Conservation (phyloP, 2,329 filamentous ascomycete species). For the Verticillium nubilum region DNA sequence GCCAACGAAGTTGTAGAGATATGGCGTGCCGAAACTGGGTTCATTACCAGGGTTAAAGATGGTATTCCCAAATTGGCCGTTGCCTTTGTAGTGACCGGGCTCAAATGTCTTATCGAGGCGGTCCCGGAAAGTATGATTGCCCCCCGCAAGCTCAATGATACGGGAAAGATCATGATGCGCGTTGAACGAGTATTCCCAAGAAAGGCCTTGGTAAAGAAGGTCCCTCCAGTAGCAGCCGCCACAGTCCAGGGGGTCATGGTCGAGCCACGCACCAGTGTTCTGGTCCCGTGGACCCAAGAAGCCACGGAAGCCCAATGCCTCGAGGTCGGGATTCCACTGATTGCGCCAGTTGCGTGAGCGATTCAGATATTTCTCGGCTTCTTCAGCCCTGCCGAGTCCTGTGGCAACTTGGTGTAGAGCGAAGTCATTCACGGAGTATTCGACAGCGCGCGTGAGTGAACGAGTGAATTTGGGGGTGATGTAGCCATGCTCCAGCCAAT, state of each 20-base stretch:
- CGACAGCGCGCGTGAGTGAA: slow-evolving; percentile 59
- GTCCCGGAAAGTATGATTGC: slow-evolving; percentile 45
- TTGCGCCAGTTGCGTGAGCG: slow-evolving; percentile 66
- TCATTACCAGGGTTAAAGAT: slow-evolving; percentile 66
- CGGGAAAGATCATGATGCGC: slow-evolving; percentile 60
- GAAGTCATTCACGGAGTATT: slow-evolving; percentile 68
- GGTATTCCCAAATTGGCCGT: slow-evolving; percentile 41
- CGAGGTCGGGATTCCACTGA: slow-evolving; percentile 59
- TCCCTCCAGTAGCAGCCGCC: slow-evolving; percentile 63
- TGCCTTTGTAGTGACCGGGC: slow-evolving; percentile 34
- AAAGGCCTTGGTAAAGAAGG: slow-evolving; percentile 50
- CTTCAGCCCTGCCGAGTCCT: slow-evolving; percentile 44
- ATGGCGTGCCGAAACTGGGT: slow-evolving; percentile 61
- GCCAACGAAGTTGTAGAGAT: slow-evolving; percentile 62
- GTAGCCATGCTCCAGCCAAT: slow-evolving; percentile 61
- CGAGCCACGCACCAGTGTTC: slow-evolving; percentile 11
- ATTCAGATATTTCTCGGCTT: slow-evolving; percentile 53
- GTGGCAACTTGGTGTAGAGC: slow-evolving; percentile 58
- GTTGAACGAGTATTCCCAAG: slow-evolving; percentile 64
- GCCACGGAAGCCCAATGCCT: slow-evolving; percentile 54
- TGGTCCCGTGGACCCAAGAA: slow-evolving; percentile 58
- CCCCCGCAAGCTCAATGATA: slow-evolving; percentile 51
- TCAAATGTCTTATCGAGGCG: slow-evolving; percentile 58
- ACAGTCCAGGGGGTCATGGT: slow-evolving; percentile 52
- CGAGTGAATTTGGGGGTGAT: slow-evolving; percentile 58